A percentile compares a stretch with the other conserved stretches of the same genome.
These are phyloP conservation scores for Mycena epipterygia DNA, from an alignment of 768 basidiomycete genomes.

Conservation along the genomic window DNA sequence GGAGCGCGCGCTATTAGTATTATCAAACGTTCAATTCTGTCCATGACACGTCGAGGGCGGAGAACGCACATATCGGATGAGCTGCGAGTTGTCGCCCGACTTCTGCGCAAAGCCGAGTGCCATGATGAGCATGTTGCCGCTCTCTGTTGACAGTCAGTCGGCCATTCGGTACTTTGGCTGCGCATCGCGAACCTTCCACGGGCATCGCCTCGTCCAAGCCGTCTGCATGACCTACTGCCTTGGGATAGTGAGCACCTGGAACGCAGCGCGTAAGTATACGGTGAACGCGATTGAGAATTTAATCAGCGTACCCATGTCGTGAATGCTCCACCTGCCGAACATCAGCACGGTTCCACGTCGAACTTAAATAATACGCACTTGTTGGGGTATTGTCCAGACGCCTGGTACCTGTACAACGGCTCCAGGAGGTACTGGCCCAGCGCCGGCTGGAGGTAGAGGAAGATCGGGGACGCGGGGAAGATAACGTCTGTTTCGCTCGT, in stretches of 20 bases:
- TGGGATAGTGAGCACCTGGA: constrained; percentile 57
- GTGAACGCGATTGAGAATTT: not conserved
- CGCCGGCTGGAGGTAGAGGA: constrained; percentile 67
- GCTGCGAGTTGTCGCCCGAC: constrained; percentile 64
- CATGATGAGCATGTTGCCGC: constrained; percentile 84
- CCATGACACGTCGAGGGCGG: not conserved
- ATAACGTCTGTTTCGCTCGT: constrained; percentile 60
- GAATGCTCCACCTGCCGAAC: constrained; percentile 64
- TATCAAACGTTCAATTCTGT: not conserved
- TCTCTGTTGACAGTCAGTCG: constrained; percentile 56
- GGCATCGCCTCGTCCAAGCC: constrained; percentile 64
- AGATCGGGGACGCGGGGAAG: constrained; percentile 64
- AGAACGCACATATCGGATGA: constrained; percentile 60
- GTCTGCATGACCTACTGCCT: constrained; percentile 60
- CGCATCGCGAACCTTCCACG: constrained; percentile 41
- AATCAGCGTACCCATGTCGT: constrained; percentile 64
- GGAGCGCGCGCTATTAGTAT: constrained; percentile 43
- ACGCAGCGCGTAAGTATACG: not conserved
- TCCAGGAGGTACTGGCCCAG: constrained; percentile 72
- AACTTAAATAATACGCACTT: constrained; percentile 32
- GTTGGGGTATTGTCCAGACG: constrained; percentile 74
- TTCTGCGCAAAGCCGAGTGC: constrained; percentile 71
- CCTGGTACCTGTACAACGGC: constrained; percentile 76
- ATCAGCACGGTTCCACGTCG: not conserved
- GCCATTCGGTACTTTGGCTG: not conserved